Evolutionary conservation across 495 filamentous ascomycete genomes (phyloP).

Genomic region (Aspergillus saccharolyticus): DNA sequence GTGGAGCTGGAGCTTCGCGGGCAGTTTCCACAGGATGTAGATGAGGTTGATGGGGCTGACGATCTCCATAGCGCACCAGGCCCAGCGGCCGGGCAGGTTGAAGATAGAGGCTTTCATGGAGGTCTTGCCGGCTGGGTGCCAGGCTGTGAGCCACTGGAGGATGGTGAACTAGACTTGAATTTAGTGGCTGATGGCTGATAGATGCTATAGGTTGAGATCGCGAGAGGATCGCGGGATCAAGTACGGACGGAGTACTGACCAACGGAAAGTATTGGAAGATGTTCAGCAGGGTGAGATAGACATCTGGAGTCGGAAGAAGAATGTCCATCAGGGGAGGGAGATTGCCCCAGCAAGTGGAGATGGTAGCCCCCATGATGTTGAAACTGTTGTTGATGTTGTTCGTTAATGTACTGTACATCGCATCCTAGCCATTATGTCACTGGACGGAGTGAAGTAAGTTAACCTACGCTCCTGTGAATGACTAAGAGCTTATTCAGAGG

Average conservation of each 20-base stretch:
- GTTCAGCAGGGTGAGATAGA: slow-evolving; percentile 46
- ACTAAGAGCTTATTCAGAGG: too few relatives aligned
- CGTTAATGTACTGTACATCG: too few relatives aligned
- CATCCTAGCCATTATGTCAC: too few relatives aligned
- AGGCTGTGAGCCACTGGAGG: slow-evolving; percentile 59
- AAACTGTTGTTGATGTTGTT: background rate
- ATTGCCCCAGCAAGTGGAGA: slow-evolving; percentile 19
- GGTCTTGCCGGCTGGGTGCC: slow-evolving; percentile 80
- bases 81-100: slow-evolving; percentile 84
- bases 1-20: slow-evolving; percentile 26
- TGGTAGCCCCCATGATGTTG: slow-evolving; percentile 24
- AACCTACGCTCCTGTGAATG: too few relatives aligned
- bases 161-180: slow-evolving; percentile 41
- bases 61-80: slow-evolving; percentile 83
- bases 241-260: slow-evolving; percentile 26
- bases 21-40: slow-evolving; percentile 67
- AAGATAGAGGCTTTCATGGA: slow-evolving; percentile 58
- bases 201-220: too few relatives aligned
- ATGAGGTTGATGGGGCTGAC: slow-evolving; percentile 70
- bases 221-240: too few relatives aligned
- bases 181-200: background rate
- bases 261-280: slow-evolving; percentile 48
- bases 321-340: slow-evolving; percentile 30
- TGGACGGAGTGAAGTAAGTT: too few relatives aligned
- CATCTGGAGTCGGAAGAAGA: slow-evolving; percentile 46